These are phyloP conservation scores for Penicillium sp. DNA, from an alignment of 2,329 filamentous ascomycete species.

Conservation along the genomic window DNA sequence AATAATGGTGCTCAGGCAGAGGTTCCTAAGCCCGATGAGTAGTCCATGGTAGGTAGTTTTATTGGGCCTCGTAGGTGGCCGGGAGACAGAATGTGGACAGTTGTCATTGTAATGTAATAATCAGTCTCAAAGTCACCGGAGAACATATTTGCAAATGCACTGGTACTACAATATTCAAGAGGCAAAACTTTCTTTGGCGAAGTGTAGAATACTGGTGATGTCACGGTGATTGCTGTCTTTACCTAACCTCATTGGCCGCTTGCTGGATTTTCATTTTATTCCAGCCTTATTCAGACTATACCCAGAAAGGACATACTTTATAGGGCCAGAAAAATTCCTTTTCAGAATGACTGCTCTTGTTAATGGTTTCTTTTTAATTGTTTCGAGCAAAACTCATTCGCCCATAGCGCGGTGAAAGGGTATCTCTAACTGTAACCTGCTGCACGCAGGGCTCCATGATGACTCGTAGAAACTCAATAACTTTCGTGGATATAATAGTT, in stretches of 20 bases:
- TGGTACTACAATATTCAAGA: background rate
- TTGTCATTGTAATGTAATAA: background rate
- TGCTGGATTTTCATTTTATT: background rate
- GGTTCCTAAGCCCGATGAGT: slow-evolving; percentile 16
- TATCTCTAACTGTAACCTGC: too few relatives aligned
- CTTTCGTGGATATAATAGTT: too few relatives aligned
- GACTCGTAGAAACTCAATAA: too few relatives aligned
- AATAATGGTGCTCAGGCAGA: slow-evolving; percentile 8
- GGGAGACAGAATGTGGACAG: background rate
- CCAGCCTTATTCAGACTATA: too few relatives aligned
- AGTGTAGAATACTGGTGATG: slow-evolving; percentile 8
- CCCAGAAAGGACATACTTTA: too few relatives aligned
- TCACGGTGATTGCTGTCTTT: slow-evolving; percentile 12
- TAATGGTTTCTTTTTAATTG: too few relatives aligned
- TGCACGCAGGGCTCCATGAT: too few relatives aligned
- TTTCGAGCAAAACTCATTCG: too few relatives aligned
- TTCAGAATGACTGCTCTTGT: too few relatives aligned
- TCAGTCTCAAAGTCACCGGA: background rate
- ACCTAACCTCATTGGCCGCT: background rate
- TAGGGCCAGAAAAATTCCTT: too few relatives aligned
- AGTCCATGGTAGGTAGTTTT: too few relatives aligned
- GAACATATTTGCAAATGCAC: background rate
- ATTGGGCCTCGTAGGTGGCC: background rate
- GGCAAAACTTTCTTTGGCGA: background rate
- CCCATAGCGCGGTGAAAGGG: too few relatives aligned